phyloP scores from a whole-genome alignment of 164 flowering plant species.

The Sextonia rubra region DNA sequence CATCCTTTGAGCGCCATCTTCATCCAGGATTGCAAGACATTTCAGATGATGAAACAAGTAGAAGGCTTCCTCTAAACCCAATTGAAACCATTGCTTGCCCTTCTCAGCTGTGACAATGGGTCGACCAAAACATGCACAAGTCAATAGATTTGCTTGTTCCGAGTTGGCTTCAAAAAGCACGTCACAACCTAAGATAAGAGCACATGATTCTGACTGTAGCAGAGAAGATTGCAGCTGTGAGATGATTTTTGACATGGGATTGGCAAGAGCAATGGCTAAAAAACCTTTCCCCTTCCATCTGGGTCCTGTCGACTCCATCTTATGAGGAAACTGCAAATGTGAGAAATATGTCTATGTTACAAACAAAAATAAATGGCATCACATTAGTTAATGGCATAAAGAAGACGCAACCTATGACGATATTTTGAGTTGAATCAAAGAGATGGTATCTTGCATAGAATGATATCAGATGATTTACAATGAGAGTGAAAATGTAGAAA shows the following conservation, averaged over 20 bases:
- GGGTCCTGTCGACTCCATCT: constrained; percentile 27
- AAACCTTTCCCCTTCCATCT: constrained; percentile 75
- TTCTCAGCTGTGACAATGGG: constrained; percentile 39
- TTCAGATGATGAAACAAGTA: constrained; percentile 34
- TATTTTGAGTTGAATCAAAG: too few relatives aligned
- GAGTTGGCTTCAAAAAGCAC: constrained; percentile 43
- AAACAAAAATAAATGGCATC: too few relatives aligned
- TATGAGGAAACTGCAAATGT: too few relatives aligned
- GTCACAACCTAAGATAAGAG: constrained; percentile 45
- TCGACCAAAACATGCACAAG: constrained; percentile 54
- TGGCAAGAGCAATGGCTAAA: constrained; percentile 47
- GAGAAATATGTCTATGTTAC: too few relatives aligned
- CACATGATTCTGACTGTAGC: constrained; percentile 36
- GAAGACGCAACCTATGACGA: too few relatives aligned
- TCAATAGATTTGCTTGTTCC: constrained; percentile 40
- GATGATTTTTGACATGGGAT: constrained; percentile 62
- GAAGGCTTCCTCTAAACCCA: constrained; percentile 61
- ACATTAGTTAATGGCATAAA: too few relatives aligned
- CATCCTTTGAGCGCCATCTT: constrained; percentile 18
- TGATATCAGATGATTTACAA: too few relatives aligned
- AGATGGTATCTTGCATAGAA: too few relatives aligned
- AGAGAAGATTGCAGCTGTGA: constrained; percentile 43
- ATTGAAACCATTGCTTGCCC: constrained; percentile 58
- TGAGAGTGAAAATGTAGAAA: too few relatives aligned
- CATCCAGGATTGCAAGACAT: constrained; percentile 35